phyloP scores from a whole-genome alignment of 306 rosid species.

The Glycine latifolia region DNA sequence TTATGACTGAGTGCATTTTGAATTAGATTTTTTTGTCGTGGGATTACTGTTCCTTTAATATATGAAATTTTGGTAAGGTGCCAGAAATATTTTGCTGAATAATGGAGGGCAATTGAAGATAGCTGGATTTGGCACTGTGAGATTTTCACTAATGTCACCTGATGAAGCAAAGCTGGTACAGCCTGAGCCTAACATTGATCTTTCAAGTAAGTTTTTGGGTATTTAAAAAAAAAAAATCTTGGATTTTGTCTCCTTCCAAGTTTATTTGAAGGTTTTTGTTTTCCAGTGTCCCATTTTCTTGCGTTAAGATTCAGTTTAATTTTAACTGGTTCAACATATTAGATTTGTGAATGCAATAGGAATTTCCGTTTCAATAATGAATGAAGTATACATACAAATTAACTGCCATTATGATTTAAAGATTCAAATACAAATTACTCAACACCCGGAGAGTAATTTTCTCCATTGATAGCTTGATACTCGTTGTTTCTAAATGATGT shows the following conservation, averaged over 20 bases:
- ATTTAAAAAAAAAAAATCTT: neutral
- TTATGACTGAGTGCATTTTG: constrained; percentile 40
- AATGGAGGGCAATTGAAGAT: constrained; percentile 94
- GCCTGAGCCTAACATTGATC: constrained; percentile 60
- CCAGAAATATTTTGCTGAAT: constrained; percentile 99
- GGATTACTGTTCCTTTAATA: constrained; percentile 77
- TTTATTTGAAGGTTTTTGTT: constrained; percentile 19
- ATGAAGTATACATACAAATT: too few species aligned
- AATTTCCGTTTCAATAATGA: constrained; percentile 32
- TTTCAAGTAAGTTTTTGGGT: constrained; percentile 69
- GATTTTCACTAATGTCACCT: constrained; percentile 70
- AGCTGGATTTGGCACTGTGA: constrained; percentile 87
- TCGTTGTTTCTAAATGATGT: neutral
- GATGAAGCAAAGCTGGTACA: constrained; percentile 73
- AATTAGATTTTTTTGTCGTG: constrained; percentile 47
- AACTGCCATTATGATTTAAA: constrained; percentile 16
- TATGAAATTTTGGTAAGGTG: constrained; percentile 93
- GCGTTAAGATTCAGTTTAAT: constrained; percentile 43
- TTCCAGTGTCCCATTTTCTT: neutral
- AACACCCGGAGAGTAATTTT: constrained; percentile 2
- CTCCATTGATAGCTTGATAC: constrained; percentile 14
- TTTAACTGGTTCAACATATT: constrained; percentile 26
- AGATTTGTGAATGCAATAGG: constrained; percentile 28
- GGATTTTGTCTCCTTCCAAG: constrained; percentile 24
- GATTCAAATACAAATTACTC: constrained; percentile 7